Evolutionary conservation across 2,329 filamentous ascomycete species (phyloP).

Genomic region (Apiospora hydei): DNA sequence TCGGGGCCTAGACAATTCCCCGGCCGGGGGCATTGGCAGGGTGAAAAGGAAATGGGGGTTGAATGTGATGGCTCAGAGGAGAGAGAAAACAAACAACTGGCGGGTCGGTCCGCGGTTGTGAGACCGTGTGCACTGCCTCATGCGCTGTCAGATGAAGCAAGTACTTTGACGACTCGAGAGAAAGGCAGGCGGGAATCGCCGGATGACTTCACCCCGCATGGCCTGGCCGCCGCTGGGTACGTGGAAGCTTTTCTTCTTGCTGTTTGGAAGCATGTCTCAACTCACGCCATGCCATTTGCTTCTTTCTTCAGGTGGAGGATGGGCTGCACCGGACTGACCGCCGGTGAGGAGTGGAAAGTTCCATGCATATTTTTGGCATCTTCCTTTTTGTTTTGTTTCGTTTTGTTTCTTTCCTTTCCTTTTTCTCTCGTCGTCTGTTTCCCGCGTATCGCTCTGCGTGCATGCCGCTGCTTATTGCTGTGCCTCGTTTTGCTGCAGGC

Average conservation of each 20-base stretch:
- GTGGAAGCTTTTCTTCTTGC: neutral
- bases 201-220: constrained; percentile 8
- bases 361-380: neutral
- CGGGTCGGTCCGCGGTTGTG: constrained; percentile 4
- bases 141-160: neutral
- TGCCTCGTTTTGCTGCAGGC: constrained; percentile 12
- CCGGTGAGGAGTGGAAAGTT: neutral
- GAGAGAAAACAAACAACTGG: neutral
- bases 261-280: neutral
- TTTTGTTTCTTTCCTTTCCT: neutral
- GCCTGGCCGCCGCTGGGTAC: neutral
- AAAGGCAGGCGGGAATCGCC: neutral
- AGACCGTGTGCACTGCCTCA: neutral
- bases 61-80: neutral
- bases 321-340: neutral
- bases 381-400: neutral
- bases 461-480: neutral
- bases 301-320: neutral
- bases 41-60: neutral
- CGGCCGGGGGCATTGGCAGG: neutral
- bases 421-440: no score
- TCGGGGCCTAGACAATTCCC: neutral
- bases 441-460: neutral
- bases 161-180: no score
- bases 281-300: neutral